Conservation (phyloP, 352 stramenopile species). For the Ophiocytium majus region DNA sequence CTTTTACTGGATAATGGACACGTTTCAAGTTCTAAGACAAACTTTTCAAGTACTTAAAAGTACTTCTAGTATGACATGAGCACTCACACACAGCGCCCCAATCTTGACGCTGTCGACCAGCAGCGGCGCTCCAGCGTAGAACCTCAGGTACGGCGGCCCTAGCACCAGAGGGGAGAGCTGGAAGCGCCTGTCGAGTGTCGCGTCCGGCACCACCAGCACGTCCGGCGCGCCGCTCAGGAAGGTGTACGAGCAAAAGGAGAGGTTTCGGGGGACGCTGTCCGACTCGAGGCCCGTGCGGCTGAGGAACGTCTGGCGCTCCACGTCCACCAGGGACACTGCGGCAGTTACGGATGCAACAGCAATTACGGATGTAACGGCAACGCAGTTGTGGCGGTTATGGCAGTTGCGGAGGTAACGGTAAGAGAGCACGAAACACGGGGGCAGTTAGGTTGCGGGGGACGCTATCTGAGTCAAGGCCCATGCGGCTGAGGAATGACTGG, state of each 20-base stretch:
- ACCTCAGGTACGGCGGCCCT: slow-evolving; percentile 79
- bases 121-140: slow-evolving; percentile 84
- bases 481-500: slow-evolving; percentile 87
- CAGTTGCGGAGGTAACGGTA: too few species aligned
- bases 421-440: too few species aligned
- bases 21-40: too few species aligned
- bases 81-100: slow-evolving; percentile 66
- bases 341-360: too few species aligned
- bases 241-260: slow-evolving; percentile 67
- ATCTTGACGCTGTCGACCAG: slow-evolving; percentile 61
- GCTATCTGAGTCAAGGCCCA: slow-evolving; percentile 60
- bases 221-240: slow-evolving; percentile 55
- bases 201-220: slow-evolving; percentile 77
- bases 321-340: slow-evolving; percentile 80
- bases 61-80: too few species aligned
- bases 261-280: slow-evolving; percentile 61
- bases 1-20: too few species aligned
- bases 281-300: slow-evolving; percentile 63
- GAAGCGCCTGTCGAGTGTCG: slow-evolving; percentile 78
- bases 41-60: too few species aligned
- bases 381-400: too few species aligned
- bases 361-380: too few species aligned
- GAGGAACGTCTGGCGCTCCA: slow-evolving; percentile 91
- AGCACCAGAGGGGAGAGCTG: slow-evolving; percentile 79
- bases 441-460: slow-evolving; percentile 62